A percentile compares a stretch with the other conserved stretches of the same genome.
These are phyloP conservation scores for Paragyromitra xinjiangensis DNA, from an alignment of 495 filamentous ascomycete species.

Conservation along the genomic window DNA sequence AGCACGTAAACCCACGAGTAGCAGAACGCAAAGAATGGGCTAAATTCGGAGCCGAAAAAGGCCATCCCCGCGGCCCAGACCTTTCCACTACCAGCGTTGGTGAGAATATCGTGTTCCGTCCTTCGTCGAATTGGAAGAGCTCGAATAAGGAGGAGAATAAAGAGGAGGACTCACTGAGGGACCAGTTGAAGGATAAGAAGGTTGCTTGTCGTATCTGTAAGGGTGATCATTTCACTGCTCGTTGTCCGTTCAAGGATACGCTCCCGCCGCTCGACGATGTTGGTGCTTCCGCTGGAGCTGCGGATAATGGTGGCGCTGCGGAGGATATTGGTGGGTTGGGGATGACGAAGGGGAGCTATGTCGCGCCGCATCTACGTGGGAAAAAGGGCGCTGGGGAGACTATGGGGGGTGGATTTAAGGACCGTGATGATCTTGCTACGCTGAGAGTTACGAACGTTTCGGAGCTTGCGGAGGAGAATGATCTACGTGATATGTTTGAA, in stretches of 20 bases:
- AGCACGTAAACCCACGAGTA: slow-evolving; percentile 94
- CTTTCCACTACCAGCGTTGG: slow-evolving; percentile 90
- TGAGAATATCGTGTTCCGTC: slow-evolving; percentile 96
- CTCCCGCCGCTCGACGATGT: slow-evolving; percentile 77
- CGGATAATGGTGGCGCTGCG: slow-evolving; percentile 64
- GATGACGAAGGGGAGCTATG: slow-evolving; percentile 71
- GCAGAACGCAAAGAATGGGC: slow-evolving; percentile 89
- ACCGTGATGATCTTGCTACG: slow-evolving; percentile 95
- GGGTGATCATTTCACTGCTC: slow-evolving; percentile 97
- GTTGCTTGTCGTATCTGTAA: slow-evolving; percentile 99
- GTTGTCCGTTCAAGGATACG: slow-evolving; percentile 83
- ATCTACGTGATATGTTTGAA: slow-evolving; percentile 97
- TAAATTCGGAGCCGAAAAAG: slow-evolving; percentile 90
- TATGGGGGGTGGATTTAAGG: slow-evolving; percentile 84
- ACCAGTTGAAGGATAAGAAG: slow-evolving; percentile 96
- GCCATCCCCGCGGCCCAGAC: slow-evolving; percentile 71
- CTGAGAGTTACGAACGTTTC: slow-evolving; percentile 97
- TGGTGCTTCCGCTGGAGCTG: slow-evolving; percentile 58
- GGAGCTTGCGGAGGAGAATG: slow-evolving; percentile 93
- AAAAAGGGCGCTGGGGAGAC: slow-evolving; percentile 77
- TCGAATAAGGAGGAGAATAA: slow-evolving; percentile 81
- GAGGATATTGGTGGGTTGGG: slow-evolving; percentile 60
- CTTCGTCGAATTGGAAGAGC: slow-evolving; percentile 87
- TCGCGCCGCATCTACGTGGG: slow-evolving; percentile 88
- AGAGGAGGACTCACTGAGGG: slow-evolving; percentile 84